Evolutionary conservation across 495 filamentous ascomycete species (phyloP).

Genomic region (Cetradonia linearis): DNA sequence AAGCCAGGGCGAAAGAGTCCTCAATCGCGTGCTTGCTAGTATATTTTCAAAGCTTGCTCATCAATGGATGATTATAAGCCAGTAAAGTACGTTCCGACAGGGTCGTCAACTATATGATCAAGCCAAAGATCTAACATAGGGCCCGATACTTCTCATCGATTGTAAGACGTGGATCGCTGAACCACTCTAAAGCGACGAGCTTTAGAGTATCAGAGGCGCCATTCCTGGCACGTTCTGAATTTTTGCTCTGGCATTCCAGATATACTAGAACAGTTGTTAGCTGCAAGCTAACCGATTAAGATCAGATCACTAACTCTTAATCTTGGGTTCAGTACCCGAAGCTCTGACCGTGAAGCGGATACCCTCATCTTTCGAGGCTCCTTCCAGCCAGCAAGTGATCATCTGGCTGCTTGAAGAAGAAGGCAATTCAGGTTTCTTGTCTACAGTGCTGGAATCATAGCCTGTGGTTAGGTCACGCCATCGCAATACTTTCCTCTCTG

Average conservation of each 20-base stretch:
- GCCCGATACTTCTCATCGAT: conserved; percentile 17
- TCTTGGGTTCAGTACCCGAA: conserved; percentile 63
- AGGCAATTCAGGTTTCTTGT: conserved; percentile 48
- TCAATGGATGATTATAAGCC: too few relatives aligned
- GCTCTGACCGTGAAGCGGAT: conserved; percentile 57
- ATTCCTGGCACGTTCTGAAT: conserved; percentile 37
- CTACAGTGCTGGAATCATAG: conserved; percentile 48
- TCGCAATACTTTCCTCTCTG: conserved; percentile 41
- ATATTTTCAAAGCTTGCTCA: too few relatives aligned
- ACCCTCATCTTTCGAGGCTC: conserved; percentile 31
- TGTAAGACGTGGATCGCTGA: conserved; percentile 27
- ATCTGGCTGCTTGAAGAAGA: conserved; percentile 53
- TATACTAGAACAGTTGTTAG: conserved; percentile 35
- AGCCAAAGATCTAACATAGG: neutral
- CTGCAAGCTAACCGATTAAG: neutral
- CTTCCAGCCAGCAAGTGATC: conserved; percentile 57
- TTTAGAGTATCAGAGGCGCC: conserved; percentile 45
- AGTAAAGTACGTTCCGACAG: too few relatives aligned
- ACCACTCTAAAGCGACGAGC: conserved; percentile 49
- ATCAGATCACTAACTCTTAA: conserved; percentile 40
- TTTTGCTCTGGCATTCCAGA: conserved; percentile 43
- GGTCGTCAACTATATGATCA: too few relatives aligned
- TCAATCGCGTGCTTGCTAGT: too few relatives aligned
- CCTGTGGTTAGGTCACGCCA: conserved; percentile 63
- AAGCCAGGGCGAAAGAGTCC: neutral